These are phyloP conservation scores for bread wheat (Triticum aestivum) DNA, from an alignment of 176 grass and related monocot species.

Conservation along the genomic window DNA sequence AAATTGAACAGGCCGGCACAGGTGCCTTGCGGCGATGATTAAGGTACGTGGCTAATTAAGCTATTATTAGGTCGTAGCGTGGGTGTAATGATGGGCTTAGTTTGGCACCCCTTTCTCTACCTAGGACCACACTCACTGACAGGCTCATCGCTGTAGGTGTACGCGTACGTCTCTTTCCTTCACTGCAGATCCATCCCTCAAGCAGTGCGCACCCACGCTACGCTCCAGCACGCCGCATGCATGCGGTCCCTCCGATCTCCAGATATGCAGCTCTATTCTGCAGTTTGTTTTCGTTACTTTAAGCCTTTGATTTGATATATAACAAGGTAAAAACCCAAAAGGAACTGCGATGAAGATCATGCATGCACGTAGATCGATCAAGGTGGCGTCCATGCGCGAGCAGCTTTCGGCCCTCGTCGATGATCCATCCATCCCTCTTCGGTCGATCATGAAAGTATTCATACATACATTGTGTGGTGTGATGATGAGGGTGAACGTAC, in stretches of 20 bases:
- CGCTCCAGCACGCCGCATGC: not conserved
- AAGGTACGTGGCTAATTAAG: not conserved
- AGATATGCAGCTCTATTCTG: not conserved
- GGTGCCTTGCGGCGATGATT: not conserved
- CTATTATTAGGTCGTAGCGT: not conserved
- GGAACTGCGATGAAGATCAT: too few relatives aligned
- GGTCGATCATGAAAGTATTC: not conserved
- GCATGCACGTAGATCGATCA: too few relatives aligned
- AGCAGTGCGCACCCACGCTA: slow-evolving; percentile 1
- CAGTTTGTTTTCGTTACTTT: not conserved
- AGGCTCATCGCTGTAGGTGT: not conserved
- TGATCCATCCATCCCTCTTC: too few relatives aligned
- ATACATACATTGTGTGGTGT: not conserved
- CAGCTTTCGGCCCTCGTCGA: too few relatives aligned
- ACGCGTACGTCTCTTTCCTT: not conserved
- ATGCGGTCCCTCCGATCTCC: not conserved
- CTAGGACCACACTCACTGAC: slow-evolving; percentile 22
- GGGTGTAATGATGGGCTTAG: slow-evolving; percentile 32
- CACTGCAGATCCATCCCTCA: too few relatives aligned
- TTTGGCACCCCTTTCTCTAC: not conserved
- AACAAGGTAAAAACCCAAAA: not conserved
- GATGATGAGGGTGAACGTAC: not conserved
- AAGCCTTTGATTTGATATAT: not conserved
- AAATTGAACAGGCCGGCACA: not conserved
- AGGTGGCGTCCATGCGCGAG: too few relatives aligned